phyloP scores from a whole-genome alignment of 768 basidiomycete genomes.

The Rickenella mellea region DNA sequence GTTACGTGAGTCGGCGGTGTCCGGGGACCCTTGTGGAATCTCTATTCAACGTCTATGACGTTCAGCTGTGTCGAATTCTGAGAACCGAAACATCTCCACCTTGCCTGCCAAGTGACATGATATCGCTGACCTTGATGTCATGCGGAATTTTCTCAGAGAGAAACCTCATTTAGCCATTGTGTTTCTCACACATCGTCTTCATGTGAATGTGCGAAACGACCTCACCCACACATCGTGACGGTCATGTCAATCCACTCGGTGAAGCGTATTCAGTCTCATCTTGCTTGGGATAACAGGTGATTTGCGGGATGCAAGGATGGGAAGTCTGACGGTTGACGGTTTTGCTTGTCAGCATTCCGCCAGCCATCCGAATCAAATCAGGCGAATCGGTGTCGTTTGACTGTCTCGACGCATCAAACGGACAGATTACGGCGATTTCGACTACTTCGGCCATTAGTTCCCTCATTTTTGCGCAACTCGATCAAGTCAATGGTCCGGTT shows the following conservation, averaged over 20 bases:
- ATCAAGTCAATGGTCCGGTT: slow-evolving; percentile 54
- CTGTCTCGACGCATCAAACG: slow-evolving; percentile 57
- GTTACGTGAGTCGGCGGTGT: no score
- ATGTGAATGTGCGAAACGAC: no score
- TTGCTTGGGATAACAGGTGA: slow-evolving; percentile 55
- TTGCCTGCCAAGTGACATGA: no score
- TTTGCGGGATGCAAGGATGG: not conserved
- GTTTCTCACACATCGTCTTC: no score
- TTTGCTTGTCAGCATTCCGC: slow-evolving; percentile 32
- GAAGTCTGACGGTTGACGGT: not conserved
- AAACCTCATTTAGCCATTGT: no score
- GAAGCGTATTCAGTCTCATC: slow-evolving; percentile 40
- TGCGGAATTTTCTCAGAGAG: no score
- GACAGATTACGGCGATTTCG: slow-evolving; percentile 40
- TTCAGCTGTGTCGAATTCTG: no score
- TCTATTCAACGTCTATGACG: no score
- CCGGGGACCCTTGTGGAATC: no score
- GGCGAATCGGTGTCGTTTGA: slow-evolving; percentile 48
- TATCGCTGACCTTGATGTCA: no score
- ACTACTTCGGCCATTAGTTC: slow-evolving; percentile 25
- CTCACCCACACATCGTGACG: no score
- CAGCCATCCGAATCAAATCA: slow-evolving; percentile 37
- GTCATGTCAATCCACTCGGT: slow-evolving; percentile 44
- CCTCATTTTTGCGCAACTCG: slow-evolving; percentile 37
- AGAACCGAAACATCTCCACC: no score